Evolutionary conservation across 371 early-diverging fungal genomes (phyloP).

Genomic region (Coemansia sp.): DNA sequence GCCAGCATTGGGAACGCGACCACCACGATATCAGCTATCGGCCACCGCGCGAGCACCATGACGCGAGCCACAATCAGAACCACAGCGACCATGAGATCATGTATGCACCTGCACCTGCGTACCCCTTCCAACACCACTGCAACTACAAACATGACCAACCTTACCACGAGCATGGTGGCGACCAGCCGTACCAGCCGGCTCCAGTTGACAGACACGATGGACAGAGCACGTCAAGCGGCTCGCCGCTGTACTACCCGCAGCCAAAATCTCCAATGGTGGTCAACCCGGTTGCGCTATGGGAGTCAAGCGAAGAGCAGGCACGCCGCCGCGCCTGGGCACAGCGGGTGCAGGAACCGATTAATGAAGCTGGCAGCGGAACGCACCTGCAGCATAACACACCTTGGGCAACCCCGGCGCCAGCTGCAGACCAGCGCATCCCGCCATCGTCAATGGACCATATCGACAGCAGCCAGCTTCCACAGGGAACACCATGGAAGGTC

Average conservation of each 20-base stretch:
- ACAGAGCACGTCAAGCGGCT: slow-evolving; percentile 19
- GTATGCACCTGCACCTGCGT: no score
- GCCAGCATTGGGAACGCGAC: not conserved
- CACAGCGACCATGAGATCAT: not conserved
- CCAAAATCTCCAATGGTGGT: slow-evolving; percentile 46
- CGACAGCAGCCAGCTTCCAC: slow-evolving; percentile 46
- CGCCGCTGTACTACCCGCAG: slow-evolving; percentile 43
- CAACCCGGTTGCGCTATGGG: slow-evolving; percentile 50
- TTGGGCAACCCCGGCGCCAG: not conserved
- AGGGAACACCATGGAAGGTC: slow-evolving; percentile 48
- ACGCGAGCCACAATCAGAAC: not conserved
- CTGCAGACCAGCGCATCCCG: slow-evolving; percentile 11
- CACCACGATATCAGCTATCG: not conserved
- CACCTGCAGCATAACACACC: not conserved
- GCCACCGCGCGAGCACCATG: not conserved
- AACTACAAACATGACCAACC: not conserved
- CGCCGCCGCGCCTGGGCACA: slow-evolving; percentile 45
- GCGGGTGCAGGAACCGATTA: slow-evolving; percentile 9
- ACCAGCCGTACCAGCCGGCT: not conserved
- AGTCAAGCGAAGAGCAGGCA: slow-evolving; percentile 43
- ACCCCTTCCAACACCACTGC: no score
- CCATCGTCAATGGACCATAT: slow-evolving; percentile 34
- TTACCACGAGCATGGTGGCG: not conserved
- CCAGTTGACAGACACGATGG: slow-evolving; percentile 3
- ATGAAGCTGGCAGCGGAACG: not conserved